Conservation (phyloP, 306 rosid species). For the Quercus glauca region DNA sequence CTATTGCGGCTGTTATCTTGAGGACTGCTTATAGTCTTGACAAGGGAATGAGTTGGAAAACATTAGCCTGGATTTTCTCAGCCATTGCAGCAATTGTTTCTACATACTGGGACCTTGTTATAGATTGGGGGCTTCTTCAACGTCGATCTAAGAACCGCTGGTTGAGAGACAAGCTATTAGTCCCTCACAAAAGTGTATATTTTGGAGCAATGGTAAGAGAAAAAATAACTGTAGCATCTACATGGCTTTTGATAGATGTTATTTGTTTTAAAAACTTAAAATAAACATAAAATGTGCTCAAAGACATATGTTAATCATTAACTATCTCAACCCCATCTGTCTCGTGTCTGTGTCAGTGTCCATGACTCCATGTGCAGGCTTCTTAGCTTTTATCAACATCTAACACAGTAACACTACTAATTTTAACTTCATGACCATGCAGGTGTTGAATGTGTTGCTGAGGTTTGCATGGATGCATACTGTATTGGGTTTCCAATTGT, state of each 20-base stretch:
- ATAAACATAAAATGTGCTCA: too few species aligned
- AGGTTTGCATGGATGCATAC: slow-evolving; percentile 77
- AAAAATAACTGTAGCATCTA: background rate
- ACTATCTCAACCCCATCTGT: too few species aligned
- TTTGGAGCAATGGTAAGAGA: slow-evolving; percentile 56
- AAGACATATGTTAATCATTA: too few species aligned
- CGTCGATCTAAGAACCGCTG: slow-evolving; percentile 52
- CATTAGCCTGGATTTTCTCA: slow-evolving; percentile 47
- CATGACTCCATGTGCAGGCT: too few species aligned
- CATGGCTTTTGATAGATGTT: too few species aligned
- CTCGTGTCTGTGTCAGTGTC: too few species aligned
- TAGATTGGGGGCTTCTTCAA: slow-evolving; percentile 76
- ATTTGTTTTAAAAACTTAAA: too few species aligned
- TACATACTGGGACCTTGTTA: slow-evolving; percentile 69
- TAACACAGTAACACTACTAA: background rate
- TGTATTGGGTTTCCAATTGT: slow-evolving; percentile 35
- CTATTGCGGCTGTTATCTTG: slow-evolving; percentile 56
- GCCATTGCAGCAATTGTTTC: slow-evolving; percentile 41
- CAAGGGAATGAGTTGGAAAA: slow-evolving; percentile 30
- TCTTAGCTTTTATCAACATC: background rate
- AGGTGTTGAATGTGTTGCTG: slow-evolving; percentile 63
- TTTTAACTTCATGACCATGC: slow-evolving; percentile 5
- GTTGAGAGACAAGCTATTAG: slow-evolving; percentile 67
- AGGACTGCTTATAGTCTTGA: slow-evolving; percentile 45
- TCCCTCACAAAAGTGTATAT: slow-evolving; percentile 48